Evolutionary conservation across 306 rosid species (phyloP).

Genomic region (Sesbania bispinosa): DNA sequence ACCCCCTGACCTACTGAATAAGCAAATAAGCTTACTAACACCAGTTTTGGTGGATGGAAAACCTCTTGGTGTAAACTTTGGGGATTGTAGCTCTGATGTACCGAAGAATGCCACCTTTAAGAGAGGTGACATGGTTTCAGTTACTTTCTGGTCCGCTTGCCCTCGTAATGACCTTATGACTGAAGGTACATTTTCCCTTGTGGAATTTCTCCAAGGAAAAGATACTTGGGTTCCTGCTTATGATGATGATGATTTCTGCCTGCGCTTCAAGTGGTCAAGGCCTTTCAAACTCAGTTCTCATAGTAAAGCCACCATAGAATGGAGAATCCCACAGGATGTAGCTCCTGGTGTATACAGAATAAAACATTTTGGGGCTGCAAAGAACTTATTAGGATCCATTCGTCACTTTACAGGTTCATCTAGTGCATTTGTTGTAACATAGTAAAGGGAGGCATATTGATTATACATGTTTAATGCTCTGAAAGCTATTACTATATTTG

Average conservation of each 20-base stretch:
- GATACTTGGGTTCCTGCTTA: conserved; percentile 77
- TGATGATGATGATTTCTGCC: conserved; percentile 91
- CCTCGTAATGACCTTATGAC: conserved; percentile 95
- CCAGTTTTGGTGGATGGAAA: conserved; percentile 73
- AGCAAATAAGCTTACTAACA: conserved; percentile 77
- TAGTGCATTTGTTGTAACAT: conserved; percentile 74
- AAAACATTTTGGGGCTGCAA: conserved; percentile 86
- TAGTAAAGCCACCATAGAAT: conserved; percentile 70
- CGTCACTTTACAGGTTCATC: conserved; percentile 85
- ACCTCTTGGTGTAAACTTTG: conserved; percentile 59
- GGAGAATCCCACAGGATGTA: conserved; percentile 71
- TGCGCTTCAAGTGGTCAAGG: conserved; percentile 85
- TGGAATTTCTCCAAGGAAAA: conserved; percentile 63
- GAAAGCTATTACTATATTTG: neutral
- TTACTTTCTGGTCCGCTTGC: conserved; percentile 82
- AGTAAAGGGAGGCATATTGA: conserved; percentile 26
- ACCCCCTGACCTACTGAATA: conserved; percentile 77
- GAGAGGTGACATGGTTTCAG: conserved; percentile 61
- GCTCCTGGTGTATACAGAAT: conserved; percentile 75
- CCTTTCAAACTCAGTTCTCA: conserved; percentile 59
- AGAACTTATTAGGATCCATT: conserved; percentile 55
- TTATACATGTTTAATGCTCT: neutral
- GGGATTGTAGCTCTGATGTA: conserved; percentile 65
- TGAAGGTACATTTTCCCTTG: conserved; percentile 87
- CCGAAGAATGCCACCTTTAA: conserved; percentile 68